phyloP scores from a whole-genome alignment of 164 flowering plant species.

The Vitis labrusca region DNA sequence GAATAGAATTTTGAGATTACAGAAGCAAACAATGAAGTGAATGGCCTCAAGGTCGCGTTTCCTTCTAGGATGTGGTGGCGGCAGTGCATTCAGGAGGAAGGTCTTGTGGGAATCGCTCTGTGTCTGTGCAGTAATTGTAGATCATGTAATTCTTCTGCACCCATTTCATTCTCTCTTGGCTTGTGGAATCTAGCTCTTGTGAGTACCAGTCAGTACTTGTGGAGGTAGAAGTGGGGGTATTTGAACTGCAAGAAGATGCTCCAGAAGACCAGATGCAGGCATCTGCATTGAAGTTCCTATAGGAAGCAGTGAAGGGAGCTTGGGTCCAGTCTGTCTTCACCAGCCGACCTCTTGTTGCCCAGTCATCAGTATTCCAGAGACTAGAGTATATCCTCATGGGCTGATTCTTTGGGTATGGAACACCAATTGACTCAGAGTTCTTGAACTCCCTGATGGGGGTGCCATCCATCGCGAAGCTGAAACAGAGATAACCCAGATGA shows the following conservation, averaged over 20 bases:
- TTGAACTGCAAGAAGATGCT: conserved; percentile 18
- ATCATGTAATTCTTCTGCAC: conserved; percentile 40
- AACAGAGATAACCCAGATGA: not conserved
- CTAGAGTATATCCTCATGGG: conserved; percentile 38
- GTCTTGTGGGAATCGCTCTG: conserved; percentile 33
- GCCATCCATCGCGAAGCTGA: conserved; percentile 36
- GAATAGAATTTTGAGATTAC: no score
- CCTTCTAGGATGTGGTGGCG: conserved; percentile 1
- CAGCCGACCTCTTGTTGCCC: conserved; percentile 41
- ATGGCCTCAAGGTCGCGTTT: not conserved
- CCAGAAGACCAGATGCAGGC: conserved; percentile 30
- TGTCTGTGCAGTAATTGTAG: conserved; percentile 39
- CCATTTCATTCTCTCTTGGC: conserved; percentile 23
- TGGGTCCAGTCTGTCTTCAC: conserved; percentile 40
- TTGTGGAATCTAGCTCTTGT: conserved; percentile 21
- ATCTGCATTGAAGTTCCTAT: conserved; percentile 23
- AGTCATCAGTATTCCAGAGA: conserved; percentile 44
- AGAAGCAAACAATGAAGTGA: no score
- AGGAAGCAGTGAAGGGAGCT: conserved; percentile 44
- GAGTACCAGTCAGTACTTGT: conserved; percentile 13
- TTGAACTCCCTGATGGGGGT: conserved; percentile 43
- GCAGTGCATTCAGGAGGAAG: conserved; percentile 30
- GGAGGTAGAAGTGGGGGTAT: not conserved
- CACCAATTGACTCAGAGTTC: conserved; percentile 26
- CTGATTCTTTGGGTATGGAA: conserved; percentile 29